Evolutionary conservation across 495 filamentous ascomycete genomes (phyloP).

Genomic region (Glarea lozoyensis): DNA sequence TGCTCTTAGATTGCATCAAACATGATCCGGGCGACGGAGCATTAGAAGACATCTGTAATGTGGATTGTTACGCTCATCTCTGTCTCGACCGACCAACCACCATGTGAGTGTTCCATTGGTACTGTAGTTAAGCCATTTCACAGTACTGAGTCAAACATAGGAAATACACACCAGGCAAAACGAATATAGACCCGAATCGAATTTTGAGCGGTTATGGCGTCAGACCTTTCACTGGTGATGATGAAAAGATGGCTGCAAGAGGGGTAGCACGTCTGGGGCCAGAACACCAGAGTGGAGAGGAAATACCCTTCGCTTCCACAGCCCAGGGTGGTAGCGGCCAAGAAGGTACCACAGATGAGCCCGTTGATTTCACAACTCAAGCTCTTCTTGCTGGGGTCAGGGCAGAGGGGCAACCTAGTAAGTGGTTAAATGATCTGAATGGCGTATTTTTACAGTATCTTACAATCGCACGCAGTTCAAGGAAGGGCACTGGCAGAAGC

Average conservation of each 20-base stretch:
- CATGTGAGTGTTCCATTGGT: not conserved
- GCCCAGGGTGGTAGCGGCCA: not conserved
- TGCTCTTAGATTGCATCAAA: not conserved
- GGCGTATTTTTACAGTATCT: no score
- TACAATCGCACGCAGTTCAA: no score
- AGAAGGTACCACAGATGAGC: not conserved
- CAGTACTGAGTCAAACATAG: no score
- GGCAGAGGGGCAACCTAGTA: not conserved
- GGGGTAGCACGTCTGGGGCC: not conserved
- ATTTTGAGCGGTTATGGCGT: not conserved
- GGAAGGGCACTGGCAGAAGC: no score
- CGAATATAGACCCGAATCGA: not conserved
- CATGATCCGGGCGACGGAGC: not conserved
- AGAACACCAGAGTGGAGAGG: not conserved
- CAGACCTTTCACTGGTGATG: no score
- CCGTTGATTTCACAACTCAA: not conserved
- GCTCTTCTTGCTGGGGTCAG: not conserved
- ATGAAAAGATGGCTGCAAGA: not conserved
- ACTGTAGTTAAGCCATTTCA: no score
- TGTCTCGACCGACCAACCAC: not conserved
- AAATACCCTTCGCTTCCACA: not conserved
- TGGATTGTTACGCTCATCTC: not conserved
- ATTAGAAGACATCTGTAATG: not conserved
- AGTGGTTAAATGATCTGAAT: no score
- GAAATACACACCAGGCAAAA: not conserved